Evolutionary conservation across 2,329 filamentous ascomycete genomes (phyloP), one percentile per base, ranked within the genome.

Genomic region (Phaeosphaeriaceae sp.): DNA sequence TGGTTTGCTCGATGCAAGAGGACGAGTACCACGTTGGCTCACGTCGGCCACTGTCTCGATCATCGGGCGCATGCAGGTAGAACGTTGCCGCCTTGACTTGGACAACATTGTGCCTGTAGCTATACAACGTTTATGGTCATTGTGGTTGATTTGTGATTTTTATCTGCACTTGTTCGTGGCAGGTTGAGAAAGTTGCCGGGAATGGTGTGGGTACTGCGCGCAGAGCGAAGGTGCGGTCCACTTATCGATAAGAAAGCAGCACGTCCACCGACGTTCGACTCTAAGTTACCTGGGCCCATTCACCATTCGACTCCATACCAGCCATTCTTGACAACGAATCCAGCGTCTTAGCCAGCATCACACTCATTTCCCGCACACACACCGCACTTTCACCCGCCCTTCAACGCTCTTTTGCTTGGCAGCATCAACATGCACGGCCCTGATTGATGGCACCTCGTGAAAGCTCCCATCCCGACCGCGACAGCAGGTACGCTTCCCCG

Each of bases 371-470:
- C 27, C 56, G 48, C 49, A 44, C 21, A 19, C 42, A 19, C 42
- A 31, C 15, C 51, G 31, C 19, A 50, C 53, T 52, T 48, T 31
- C 21, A 51, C 57, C 48, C 40, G 49, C 47, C 22, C 46, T 48
- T 48, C 36, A 56, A 44, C 48, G 47, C 46, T 56, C 55, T 51
- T 54, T 60, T 63, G 58, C 65, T 63, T 70, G 63, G 67, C 70
- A 68, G 70, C 72, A 74, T 72, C 73, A 78, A 76, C 75, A 47
- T 47, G 75, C 75, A 70, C 59, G 59, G 61, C 68, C 68, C 65
- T 70, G 66, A 68, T 66, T 70, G 66, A 68, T 73, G 70, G 67
- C 69, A 62, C 67, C 68, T 69, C 65, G 65, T 69, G 57, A 69
- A 68, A 68, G 67, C 57, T 60, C 58, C 65, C 56, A 65, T 54